Conservation (phyloP, 2,329 filamentous ascomycete genomes). For the Byssoonygena ceratinophila region DNA sequence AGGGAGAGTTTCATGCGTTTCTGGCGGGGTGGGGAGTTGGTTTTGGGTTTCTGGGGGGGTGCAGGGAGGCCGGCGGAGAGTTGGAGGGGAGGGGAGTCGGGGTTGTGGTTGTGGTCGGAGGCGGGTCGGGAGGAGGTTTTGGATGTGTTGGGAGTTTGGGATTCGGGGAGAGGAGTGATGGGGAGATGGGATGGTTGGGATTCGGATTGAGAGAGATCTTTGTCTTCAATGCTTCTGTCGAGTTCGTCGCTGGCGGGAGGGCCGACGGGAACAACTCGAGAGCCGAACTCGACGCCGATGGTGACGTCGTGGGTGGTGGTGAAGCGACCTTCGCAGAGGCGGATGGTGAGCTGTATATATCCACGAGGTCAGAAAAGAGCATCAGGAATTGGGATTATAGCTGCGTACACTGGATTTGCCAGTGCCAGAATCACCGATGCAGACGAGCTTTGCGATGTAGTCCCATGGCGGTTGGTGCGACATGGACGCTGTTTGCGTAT, state of each 20-base stretch:
- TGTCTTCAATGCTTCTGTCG: constrained; percentile 39
- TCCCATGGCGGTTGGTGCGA: constrained; percentile 67
- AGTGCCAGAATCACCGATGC: constrained; percentile 90
- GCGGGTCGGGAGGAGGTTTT: constrained; percentile 11
- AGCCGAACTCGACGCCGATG: constrained; percentile 93
- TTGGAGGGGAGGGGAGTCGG: constrained; percentile 16
- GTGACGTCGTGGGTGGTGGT: constrained; percentile 91
- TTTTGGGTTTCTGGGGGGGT: constrained; percentile 29
- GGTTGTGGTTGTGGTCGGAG: background rate
- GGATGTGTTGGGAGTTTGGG: background rate
- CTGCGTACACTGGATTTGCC: constrained; percentile 67
- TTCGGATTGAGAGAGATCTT: constrained; percentile 10
- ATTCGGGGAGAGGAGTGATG: constrained; percentile 11
- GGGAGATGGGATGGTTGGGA: constrained; percentile 6
- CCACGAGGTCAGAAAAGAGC: constrained; percentile 1
- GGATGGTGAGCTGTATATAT: constrained; percentile 63
- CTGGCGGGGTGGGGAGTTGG: constrained; percentile 31
- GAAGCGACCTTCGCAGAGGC: constrained; percentile 93
- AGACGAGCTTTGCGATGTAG: constrained; percentile 97
- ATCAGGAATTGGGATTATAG: too few relatives aligned
- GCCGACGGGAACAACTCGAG: constrained; percentile 80
- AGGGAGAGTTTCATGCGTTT: constrained; percentile 88
- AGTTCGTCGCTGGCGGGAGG: constrained; percentile 59
- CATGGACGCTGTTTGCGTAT: constrained; percentile 28
- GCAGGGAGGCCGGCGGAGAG: constrained; percentile 25